These are phyloP conservation scores for Solanum raphanifolium DNA, from an alignment of 257 asterid species.

Conservation along the genomic window DNA sequence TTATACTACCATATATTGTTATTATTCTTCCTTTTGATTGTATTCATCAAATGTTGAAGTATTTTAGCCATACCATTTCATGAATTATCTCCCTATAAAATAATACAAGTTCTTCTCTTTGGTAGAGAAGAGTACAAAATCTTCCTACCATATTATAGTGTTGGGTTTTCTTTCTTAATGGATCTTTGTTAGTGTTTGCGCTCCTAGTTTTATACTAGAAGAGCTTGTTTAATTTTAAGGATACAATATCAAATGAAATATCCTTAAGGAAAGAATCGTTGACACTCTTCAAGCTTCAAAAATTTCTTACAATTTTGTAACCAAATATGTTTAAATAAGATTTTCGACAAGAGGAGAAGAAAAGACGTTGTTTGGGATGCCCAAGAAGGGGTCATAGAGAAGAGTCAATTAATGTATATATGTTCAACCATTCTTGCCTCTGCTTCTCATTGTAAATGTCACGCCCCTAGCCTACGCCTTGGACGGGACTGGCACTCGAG, in stretches of 20 bases:
- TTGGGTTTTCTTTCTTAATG: background rate
- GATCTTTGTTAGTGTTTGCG: background rate
- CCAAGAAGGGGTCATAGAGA: background rate
- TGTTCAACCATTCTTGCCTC: no score
- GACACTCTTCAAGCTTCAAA: rapidly evolving
- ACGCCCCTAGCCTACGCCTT: no score
- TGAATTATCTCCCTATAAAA: background rate
- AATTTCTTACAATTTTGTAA: no score
- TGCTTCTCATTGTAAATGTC: no score
- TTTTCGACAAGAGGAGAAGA: no score
- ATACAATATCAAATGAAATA: no score
- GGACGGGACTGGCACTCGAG: no score
- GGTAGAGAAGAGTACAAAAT: no score
- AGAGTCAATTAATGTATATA: no score
- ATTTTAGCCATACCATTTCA: background rate
- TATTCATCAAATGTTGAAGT: background rate
- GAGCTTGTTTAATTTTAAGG: background rate
- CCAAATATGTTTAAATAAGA: no score
- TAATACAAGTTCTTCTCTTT: background rate
- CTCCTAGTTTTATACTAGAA: no score
- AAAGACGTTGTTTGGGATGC: background rate
- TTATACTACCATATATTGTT: background rate
- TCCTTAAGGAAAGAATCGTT: no score
- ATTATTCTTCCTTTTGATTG: background rate
- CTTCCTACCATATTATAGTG: background rate